These are phyloP conservation scores for Cladosporium sp. DNA, from an alignment of 2,329 filamentous ascomycete species.

Conservation along the genomic window DNA sequence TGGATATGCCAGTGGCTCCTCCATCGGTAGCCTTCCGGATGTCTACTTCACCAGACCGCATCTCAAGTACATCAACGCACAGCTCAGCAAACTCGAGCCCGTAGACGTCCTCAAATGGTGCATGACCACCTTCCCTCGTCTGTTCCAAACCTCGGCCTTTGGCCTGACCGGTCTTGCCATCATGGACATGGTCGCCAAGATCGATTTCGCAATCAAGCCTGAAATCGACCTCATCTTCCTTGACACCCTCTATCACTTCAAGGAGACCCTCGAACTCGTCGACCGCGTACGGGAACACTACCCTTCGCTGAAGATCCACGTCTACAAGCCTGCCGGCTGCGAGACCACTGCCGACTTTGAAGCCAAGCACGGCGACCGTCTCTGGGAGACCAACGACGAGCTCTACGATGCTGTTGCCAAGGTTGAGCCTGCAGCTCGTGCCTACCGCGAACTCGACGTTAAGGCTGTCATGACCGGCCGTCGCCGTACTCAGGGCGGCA, in stretches of 20 bases:
- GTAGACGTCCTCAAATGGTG: conserved; percentile 90
- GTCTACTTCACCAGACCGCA: conserved; percentile 84
- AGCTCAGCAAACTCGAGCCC: conserved; percentile 81
- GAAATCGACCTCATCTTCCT: conserved; percentile 50
- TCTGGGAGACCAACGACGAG: conserved; percentile 83
- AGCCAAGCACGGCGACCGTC: conserved; percentile 69
- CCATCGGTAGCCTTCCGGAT: conserved; percentile 62
- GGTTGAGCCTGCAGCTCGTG: conserved; percentile 90
- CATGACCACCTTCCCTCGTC: conserved; percentile 80
- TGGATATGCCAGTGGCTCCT: conserved; percentile 71
- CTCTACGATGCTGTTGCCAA: conserved; percentile 97
- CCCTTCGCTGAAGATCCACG: conserved; percentile 72
- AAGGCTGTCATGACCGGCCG: conserved; percentile 89
- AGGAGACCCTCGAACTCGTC: conserved; percentile 48
- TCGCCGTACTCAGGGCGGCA: conserved; percentile 84
- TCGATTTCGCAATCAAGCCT: conserved; percentile 56
- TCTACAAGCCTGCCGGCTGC: conserved; percentile 79
- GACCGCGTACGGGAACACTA: conserved; percentile 71
- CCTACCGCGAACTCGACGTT: conserved; percentile 81
- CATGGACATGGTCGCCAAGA: conserved; percentile 67
- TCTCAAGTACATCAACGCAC: conserved; percentile 82
- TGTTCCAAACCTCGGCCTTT: conserved; percentile 57
- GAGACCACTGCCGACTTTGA: conserved; percentile 74
- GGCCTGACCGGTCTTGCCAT: conserved; percentile 49
- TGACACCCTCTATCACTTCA: conserved; percentile 51